Evolutionary conservation across 306 rosid species (phyloP).

Genomic region (Glycine latifolia): DNA sequence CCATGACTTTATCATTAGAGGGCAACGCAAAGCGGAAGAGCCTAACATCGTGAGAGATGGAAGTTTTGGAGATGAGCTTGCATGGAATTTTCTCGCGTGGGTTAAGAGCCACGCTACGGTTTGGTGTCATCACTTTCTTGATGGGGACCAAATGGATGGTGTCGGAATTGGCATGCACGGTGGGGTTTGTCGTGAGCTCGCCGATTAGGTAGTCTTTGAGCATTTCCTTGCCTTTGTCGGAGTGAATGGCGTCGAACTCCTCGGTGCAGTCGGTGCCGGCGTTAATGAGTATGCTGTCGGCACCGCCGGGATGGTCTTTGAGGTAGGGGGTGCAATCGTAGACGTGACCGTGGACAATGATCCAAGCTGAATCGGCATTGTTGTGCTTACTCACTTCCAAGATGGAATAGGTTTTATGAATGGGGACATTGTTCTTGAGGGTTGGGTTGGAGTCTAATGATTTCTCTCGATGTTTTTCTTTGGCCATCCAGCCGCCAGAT

Average conservation of each 20-base stretch:
- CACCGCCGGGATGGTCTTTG: constrained; percentile 89
- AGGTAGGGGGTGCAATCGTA: constrained; percentile 81
- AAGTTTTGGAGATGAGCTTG: constrained; percentile 60
- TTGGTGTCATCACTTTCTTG: constrained; percentile 43
- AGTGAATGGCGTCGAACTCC: constrained; percentile 91
- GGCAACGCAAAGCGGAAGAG: constrained; percentile 72
- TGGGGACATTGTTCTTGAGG: constrained; percentile 65
- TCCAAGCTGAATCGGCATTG: constrained; percentile 71
- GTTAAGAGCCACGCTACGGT: constrained; percentile 54
- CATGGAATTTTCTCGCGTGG: constrained; percentile 70
- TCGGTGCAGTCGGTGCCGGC: constrained; percentile 94
- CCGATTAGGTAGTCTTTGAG: constrained; percentile 75
- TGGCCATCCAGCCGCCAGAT: constrained; percentile 91
- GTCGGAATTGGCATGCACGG: constrained; percentile 58
- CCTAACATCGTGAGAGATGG: constrained; percentile 79
- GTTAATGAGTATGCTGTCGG: constrained; percentile 84
- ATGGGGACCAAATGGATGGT: constrained; percentile 52
- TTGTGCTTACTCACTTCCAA: constrained; percentile 70
- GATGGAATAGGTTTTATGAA: constrained; percentile 62
- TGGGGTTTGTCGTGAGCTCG: constrained; percentile 61
- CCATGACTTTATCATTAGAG: constrained; percentile 63
- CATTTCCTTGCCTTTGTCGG: constrained; percentile 79
- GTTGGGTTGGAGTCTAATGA: constrained; percentile 48
- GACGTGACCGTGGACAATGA: constrained; percentile 72
- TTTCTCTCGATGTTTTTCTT: constrained; percentile 55